phyloP scores from a whole-genome alignment of 306 rosid species.

The Citrullus mucosospermus region DNA sequence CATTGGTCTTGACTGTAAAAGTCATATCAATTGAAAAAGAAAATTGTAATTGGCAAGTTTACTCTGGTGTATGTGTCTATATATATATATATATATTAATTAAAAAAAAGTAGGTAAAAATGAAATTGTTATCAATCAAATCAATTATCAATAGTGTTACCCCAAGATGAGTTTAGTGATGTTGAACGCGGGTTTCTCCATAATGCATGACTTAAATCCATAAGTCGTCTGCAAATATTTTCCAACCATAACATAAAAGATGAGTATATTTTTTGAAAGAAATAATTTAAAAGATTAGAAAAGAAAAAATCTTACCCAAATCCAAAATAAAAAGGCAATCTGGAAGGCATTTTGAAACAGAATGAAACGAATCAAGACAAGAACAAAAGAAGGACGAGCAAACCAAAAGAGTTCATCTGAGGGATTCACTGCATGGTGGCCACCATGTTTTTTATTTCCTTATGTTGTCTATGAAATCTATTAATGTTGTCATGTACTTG shows the following conservation, averaged over 20 bases:
- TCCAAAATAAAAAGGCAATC: constrained; percentile 94
- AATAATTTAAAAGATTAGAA: no score
- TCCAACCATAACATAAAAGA: background rate
- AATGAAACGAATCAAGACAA: constrained; percentile 70
- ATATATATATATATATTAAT: no score
- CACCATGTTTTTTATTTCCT: background rate
- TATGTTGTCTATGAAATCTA: background rate
- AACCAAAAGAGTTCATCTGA: constrained; percentile 81
- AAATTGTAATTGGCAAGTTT: no score
- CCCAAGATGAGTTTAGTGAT: constrained; percentile 73
- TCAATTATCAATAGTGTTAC: constrained; percentile 19
- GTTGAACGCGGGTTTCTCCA: constrained; percentile 54
- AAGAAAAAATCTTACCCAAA: constrained; percentile 34
- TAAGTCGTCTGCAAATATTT: constrained; percentile 47
- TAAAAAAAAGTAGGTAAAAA: background rate
- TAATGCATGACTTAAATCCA: constrained; percentile 75
- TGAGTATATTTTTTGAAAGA: background rate
- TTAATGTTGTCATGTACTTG: background rate
- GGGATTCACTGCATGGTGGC: constrained; percentile 35
- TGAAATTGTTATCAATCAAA: background rate
- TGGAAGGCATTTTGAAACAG: constrained; percentile 85
- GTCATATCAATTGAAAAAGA: no score
- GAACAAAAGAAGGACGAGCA: constrained; percentile 39
- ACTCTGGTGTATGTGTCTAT: no score
- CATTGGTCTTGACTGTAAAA: no score